A percentile compares a stretch with the other conserved stretches of the same genome.
Evolutionary conservation across 2,329 filamentous ascomycete species (phyloP).

Genomic region (Aspergillus proliferans): DNA sequence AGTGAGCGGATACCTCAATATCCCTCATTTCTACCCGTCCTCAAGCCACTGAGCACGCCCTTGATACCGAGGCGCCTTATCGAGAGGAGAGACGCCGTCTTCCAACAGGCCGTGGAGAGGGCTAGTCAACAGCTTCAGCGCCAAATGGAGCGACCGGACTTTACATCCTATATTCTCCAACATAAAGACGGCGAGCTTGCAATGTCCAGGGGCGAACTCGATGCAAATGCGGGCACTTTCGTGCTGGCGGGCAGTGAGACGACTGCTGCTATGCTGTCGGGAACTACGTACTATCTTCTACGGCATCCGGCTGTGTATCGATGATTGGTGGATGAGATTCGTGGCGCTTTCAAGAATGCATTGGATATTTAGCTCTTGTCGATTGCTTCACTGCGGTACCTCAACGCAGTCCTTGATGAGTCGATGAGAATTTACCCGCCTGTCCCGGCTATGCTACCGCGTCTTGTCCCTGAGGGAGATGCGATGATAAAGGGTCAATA

Average conservation of each 20-base stretch:
- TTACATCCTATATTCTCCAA: constrained; percentile 19
- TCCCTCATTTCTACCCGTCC: constrained; percentile 15
- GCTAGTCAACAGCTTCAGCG: constrained; percentile 12
- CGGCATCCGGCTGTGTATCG: constrained; percentile 13
- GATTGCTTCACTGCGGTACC: constrained; percentile 14
- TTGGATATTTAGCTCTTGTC: constrained; percentile 14
- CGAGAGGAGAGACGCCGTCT: constrained; percentile 10
- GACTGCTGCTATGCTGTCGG: constrained; percentile 9
- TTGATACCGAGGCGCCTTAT: constrained; percentile 14
- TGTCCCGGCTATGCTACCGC: constrained; percentile 24
- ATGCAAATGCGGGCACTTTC: constrained; percentile 18
- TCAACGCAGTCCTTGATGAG: constrained; percentile 22
- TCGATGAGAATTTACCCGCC: constrained; percentile 23
- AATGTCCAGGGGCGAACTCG: constrained; percentile 14
- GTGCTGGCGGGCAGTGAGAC: constrained; percentile 21
- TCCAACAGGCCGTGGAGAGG: constrained; percentile 16
- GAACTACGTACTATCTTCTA: constrained; percentile 18
- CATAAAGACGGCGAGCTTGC: constrained; percentile 12
- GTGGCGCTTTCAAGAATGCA: constrained; percentile 13
- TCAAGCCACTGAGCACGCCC: constrained; percentile 6
- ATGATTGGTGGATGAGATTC: constrained; percentile 20
- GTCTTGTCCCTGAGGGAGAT: constrained; percentile 23
- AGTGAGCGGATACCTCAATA: constrained; percentile 14
- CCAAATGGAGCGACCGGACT: constrained; percentile 14
- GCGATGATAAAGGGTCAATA: constrained; percentile 19